These are phyloP conservation scores for Polygonum aviculare DNA, from an alignment of 148 eudicot species.

Conservation along the genomic window DNA sequence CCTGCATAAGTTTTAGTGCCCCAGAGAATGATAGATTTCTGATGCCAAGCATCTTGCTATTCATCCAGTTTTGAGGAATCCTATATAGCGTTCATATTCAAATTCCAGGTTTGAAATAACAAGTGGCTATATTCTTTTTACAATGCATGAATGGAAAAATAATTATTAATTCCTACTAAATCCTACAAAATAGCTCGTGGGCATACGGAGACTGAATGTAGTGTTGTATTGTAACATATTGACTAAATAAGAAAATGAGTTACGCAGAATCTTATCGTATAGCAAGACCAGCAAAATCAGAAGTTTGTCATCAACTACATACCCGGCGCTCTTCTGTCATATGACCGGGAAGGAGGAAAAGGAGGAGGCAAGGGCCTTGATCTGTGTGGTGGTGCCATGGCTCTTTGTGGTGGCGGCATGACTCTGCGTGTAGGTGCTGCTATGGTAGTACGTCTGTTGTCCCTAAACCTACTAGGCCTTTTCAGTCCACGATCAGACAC, in stretches of 20 bases:
- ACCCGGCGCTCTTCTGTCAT: conserved; percentile 91
- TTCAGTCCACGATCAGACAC: conserved; percentile 43
- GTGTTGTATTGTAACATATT: too few species aligned
- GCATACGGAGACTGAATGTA: too few species aligned
- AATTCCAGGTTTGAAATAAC: too few species aligned
- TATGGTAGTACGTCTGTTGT: conserved; percentile 54
- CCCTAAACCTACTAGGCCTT: conserved; percentile 53
- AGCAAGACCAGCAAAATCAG: neutral
- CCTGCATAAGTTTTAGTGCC: conserved; percentile 22
- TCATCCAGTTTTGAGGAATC: too few species aligned
- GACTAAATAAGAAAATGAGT: too few species aligned
- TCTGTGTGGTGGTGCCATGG: conserved; percentile 41
- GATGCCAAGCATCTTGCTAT: too few species aligned
- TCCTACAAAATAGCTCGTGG: neutral
- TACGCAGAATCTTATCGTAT: too few species aligned
- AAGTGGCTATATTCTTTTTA: too few species aligned
- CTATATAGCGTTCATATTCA: too few species aligned
- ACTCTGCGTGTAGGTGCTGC: conserved; percentile 51
- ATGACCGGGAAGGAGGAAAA: conserved; percentile 57
- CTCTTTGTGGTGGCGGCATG: conserved; percentile 22
- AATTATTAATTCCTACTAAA: neutral
- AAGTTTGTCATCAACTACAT: conserved; percentile 12
- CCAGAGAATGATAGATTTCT: conserved; percentile 11
- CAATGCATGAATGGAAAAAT: too few species aligned
- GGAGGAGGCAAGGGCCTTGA: conserved; percentile 64